These are phyloP conservation scores for Bjerkandera adusta DNA, from an alignment of 1,284 basidiomycete species.

Conservation along the genomic window DNA sequence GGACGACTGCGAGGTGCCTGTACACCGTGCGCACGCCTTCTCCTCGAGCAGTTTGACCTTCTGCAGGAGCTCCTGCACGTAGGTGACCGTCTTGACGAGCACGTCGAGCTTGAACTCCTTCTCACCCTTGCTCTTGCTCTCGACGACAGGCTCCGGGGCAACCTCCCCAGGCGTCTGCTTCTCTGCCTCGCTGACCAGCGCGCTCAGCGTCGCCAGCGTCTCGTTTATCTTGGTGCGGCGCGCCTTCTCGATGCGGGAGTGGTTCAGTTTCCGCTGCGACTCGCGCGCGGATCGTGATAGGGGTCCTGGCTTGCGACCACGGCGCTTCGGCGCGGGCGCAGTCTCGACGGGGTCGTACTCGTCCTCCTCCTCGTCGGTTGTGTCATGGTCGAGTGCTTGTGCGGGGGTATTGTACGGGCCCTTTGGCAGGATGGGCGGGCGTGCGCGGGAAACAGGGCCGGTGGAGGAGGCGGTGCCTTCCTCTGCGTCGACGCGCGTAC, in stretches of 20 bases:
- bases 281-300: constrained; percentile 71
- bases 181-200: constrained; percentile 49
- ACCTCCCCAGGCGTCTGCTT: constrained; percentile 27
- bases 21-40: constrained; percentile 35
- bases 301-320: constrained; percentile 68
- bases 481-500: constrained; percentile 28
- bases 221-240: constrained; percentile 83
- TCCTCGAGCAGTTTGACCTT: constrained; percentile 44
- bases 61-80: constrained; percentile 61
- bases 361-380: constrained; percentile 31
- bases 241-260: constrained; percentile 82
- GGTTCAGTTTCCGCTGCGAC: constrained; percentile 76
- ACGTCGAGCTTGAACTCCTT: constrained; percentile 84
- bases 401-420: constrained; percentile 15
- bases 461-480: constrained; percentile 12
- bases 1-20: constrained; percentile 4
- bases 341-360: constrained; percentile 27
- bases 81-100: constrained; percentile 68
- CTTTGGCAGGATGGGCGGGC: constrained; percentile 26
- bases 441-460: constrained; percentile 17
- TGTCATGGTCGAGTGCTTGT: constrained; percentile 20
- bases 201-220: constrained; percentile 62
- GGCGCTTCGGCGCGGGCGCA: constrained; percentile 39
- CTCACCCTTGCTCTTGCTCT: constrained; percentile 49
- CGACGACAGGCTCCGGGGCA: constrained; percentile 30